These are phyloP conservation scores for Odonthalia washingtoniensis DNA, from an alignment of 31 red algal species.

Conservation along the genomic window DNA sequence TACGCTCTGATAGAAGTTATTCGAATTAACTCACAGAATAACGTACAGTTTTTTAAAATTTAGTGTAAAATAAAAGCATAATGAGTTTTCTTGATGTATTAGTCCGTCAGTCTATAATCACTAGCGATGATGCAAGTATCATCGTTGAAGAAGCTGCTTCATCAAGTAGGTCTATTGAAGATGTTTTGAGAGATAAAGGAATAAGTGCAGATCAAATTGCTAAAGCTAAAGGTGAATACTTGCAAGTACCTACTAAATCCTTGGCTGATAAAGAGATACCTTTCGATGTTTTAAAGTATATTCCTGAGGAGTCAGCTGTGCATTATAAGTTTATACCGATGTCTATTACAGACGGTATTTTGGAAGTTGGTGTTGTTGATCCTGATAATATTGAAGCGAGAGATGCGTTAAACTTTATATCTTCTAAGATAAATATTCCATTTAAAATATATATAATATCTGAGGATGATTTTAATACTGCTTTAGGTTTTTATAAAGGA, in stretches of 20 bases:
- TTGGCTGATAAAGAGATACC: neutral
- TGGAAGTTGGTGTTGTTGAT: constrained; percentile 4
- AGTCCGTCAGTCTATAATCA: neutral
- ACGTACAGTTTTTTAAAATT: too few species aligned
- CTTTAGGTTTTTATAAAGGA: constrained; percentile 1
- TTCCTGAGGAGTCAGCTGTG: neutral
- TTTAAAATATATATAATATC: constrained; percentile 2
- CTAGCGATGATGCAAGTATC: neutral
- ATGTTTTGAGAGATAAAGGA: neutral
- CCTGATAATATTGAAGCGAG: constrained; percentile 12
- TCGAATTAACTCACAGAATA: too few species aligned
- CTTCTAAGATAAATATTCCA: neutral
- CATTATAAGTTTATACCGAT: constrained; percentile 1
- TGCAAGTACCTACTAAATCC: neutral
- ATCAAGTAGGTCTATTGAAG: neutral
- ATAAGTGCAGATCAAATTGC: neutral
- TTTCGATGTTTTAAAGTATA: constrained; percentile 9
- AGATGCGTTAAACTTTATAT: constrained; percentile 9
- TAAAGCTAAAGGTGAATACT: constrained; percentile 1
- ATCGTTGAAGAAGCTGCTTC: constrained; percentile 8
- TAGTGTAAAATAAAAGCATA: too few species aligned
- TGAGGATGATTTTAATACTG: constrained; percentile 6
- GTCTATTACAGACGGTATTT: constrained; percentile 11
- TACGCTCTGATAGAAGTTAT: too few species aligned
- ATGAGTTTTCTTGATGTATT: constrained; percentile 4